These are phyloP conservation scores for Oryza brachyantha DNA, from an alignment of 176 grass and related monocot genomes.

Conservation along the genomic window DNA sequence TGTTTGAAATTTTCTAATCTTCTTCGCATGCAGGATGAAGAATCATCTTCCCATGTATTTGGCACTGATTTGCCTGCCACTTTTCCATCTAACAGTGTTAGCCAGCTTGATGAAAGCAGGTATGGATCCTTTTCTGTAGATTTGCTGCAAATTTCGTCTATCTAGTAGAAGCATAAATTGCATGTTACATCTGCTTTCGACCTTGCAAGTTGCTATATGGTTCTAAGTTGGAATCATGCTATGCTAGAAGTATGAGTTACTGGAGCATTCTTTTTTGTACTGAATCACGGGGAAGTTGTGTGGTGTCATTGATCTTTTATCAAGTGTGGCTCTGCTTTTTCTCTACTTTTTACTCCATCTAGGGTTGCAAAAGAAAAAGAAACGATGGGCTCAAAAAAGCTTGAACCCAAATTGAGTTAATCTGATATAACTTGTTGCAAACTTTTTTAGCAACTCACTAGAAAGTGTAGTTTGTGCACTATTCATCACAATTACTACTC, in stretches of 20 bases:
- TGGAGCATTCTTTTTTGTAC: background rate
- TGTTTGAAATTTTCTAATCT: slow-evolving; percentile 1
- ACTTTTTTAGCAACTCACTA: background rate
- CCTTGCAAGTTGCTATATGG: slow-evolving; percentile 1
- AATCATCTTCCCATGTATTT: slow-evolving; percentile 36
- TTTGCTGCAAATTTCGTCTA: background rate
- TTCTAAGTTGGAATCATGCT: background rate
- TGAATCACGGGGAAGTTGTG: background rate
- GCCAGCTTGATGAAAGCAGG: slow-evolving; percentile 41
- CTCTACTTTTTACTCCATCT: background rate
- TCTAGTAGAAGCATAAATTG: background rate
- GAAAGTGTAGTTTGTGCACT: background rate
- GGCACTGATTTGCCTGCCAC: slow-evolving; percentile 18
- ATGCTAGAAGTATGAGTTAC: background rate
- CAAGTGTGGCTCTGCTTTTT: too few relatives aligned
- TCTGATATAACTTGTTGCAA: background rate
- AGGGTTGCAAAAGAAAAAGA: background rate
- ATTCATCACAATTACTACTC: background rate
- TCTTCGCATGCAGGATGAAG: slow-evolving; percentile 43
- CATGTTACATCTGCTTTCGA: background rate
- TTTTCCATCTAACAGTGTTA: slow-evolving; percentile 16
- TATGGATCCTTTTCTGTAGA: background rate
- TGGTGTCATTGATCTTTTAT: background rate
- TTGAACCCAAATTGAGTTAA: background rate
- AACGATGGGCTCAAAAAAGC: background rate